Base-by-base conservation (phyloP, 140 eudicot genomes). In the Oenanthe javanica region DNA sequence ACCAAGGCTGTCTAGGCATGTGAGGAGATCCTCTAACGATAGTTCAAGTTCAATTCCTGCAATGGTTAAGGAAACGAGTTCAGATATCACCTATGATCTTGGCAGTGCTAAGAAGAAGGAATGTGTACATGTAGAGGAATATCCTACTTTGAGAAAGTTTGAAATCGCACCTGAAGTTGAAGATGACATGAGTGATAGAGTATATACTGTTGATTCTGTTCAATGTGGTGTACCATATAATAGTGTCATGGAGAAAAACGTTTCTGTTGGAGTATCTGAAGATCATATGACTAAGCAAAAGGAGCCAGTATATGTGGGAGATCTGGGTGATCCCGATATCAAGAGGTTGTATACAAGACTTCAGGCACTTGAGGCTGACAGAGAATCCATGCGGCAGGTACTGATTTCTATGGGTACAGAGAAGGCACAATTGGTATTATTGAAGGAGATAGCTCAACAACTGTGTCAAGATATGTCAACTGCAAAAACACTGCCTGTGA, bases 301-400 rank as follows among this genome's bases (percentile, higher is more conserved):
- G 82, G 95, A 84, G 31, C 88, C 93, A 1, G 76, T 86, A n/a
- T 61, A 81, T 23, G 69, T 18, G 25, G 80, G 85, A 31, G 91
- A 86, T 79, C 46, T 82, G 27, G 89, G 82, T 77, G 92, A 91
- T 81, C 86, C 91, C 0, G 97, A 89, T 79, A 83, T 91, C 18
- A 87, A 87, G 84, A 93, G 91, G 85, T 73, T 93, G 81, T 93
- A 88, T 79, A 80, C 84, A 72, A 88, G 97, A 81, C 91, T 93
- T 86, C 97, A 93, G 75, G 93, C 92, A 27, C 96, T 94, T 45
- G 98, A 93, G 84, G 98, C 96, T 36, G 98, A 93, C 75, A 82
- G 97, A 79, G 98, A 91, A 81, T 91, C 98, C 0, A 90, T 93
- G 98, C 88, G 96, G 90, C 95, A 89, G 86, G 85, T 97, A 6